Evolutionary conservation across 2,329 filamentous ascomycete species (phyloP).

Genomic region (Diaporthe citri): DNA sequence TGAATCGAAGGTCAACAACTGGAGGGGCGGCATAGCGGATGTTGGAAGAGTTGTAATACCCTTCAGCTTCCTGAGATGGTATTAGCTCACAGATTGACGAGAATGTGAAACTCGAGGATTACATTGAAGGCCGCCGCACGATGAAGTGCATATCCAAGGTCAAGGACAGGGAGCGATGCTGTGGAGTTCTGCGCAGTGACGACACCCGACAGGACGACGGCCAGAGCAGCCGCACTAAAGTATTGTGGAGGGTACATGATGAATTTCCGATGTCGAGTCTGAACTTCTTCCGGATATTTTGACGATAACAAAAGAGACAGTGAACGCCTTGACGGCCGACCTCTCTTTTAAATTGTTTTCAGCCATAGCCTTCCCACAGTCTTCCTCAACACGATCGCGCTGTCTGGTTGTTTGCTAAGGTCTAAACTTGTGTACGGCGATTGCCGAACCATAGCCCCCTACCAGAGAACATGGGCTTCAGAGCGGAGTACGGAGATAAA

Average conservation of each 20-base stretch:
- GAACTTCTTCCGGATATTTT: neutral
- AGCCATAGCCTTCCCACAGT: no score
- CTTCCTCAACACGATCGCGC: neutral
- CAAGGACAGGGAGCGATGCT: neutral
- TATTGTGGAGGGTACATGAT: neutral
- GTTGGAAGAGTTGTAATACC: slow-evolving; percentile 18
- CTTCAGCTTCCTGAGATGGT: neutral
- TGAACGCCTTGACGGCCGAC: neutral
- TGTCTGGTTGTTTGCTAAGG: neutral
- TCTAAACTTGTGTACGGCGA: neutral
- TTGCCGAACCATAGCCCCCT: neutral
- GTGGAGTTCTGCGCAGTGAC: neutral
- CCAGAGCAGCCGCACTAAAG: neutral
- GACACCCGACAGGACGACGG: neutral
- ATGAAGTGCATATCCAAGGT: neutral
- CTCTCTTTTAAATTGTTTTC: neutral
- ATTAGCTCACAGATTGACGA: neutral
- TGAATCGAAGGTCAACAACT: neutral
- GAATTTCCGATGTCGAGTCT: neutral
- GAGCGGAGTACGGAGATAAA: neutral
- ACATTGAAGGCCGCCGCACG: neutral
- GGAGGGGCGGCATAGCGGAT: slow-evolving; percentile 8
- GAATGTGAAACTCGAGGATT: neutral
- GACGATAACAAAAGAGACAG: neutral
- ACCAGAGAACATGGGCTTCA: neutral